Evolutionary conservation across 1,284 basidiomycete genomes (phyloP).

Genomic region (Farysia itapuensis): DNA sequence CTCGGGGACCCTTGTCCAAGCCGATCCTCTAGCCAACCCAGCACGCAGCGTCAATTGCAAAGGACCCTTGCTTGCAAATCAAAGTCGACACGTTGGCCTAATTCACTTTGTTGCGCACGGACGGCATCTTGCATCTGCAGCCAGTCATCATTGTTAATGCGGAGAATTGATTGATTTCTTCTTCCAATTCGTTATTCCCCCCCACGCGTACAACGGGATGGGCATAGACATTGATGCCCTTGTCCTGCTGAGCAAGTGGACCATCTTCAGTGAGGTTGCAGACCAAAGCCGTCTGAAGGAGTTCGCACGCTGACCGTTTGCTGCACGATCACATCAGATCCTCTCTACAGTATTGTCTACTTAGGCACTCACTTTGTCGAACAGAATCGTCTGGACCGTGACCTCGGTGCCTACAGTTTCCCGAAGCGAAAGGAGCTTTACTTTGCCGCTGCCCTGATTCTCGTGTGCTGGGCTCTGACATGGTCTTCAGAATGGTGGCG

Average conservation of each 20-base stretch:
- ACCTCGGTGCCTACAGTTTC: not conserved
- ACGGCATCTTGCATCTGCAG: no score
- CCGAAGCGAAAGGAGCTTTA: not conserved
- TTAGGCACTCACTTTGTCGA: not conserved
- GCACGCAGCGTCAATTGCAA: no score
- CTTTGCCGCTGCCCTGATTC: not conserved
- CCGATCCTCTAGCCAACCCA: no score
- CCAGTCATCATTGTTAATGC: no score
- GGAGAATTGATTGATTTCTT: no score
- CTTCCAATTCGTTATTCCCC: not conserved
- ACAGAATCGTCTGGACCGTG: not conserved
- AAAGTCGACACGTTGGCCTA: no score
- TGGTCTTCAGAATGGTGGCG: slow-evolving; percentile 16
- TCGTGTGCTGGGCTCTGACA: slow-evolving; percentile 14
- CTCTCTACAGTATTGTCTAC: slow-evolving; percentile 12
- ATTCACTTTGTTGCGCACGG: no score
- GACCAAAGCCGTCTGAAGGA: no score
- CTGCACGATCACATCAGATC: slow-evolving; percentile 9
- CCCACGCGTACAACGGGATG: not conserved
- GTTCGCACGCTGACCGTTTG: no score
- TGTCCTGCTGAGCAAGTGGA: not conserved
- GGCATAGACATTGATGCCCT: not conserved
- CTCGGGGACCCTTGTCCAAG: no score
- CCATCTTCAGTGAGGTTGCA: not conserved
- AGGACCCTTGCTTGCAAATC: no score